Percentiles rank a stretch among this genome's conserved stretches.
These are phyloP conservation scores for Phaeomoniella chlamydospora DNA, from an alignment of 2,329 filamentous ascomycete genomes.

Conservation along the genomic window DNA sequence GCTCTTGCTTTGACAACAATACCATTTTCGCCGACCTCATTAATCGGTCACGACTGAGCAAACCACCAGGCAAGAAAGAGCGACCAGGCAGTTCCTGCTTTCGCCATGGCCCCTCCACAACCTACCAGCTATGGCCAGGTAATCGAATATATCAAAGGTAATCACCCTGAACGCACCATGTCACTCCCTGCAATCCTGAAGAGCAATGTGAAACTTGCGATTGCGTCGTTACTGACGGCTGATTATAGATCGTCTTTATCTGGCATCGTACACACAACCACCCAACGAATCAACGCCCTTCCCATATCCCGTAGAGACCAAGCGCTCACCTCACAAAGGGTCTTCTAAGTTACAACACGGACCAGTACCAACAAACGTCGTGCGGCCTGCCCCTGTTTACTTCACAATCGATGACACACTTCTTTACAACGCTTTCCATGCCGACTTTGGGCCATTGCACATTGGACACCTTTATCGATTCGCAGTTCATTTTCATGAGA, in stretches of 20 bases:
- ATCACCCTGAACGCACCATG: no score
- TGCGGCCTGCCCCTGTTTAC: constrained; percentile 60
- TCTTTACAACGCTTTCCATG: constrained; percentile 95
- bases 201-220: constrained; percentile 11
- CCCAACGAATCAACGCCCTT: constrained; percentile 74
- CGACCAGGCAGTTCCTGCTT: neutral
- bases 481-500: constrained; percentile 88
- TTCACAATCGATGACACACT: constrained; percentile 89
- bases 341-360: constrained; percentile 51
- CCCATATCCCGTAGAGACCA: constrained; percentile 53
- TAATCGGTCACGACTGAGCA: no score
- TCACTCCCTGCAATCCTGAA: no score
- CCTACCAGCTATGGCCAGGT: constrained; percentile 65
- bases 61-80: neutral
- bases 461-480: constrained; percentile 96
- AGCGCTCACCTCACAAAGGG: constrained; percentile 59
- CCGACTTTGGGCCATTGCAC: constrained; percentile 94
- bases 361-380: constrained; percentile 31
- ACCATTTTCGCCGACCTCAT: no score
- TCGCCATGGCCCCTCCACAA: constrained; percentile 30
- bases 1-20: neutral
- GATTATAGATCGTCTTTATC: constrained; percentile 85
- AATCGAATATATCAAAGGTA: constrained; percentile 93
- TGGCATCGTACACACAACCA: constrained; percentile 76
- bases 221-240: constrained; percentile 11